These are phyloP conservation scores for Opeltia flavorubescens DNA, from an alignment of 495 filamentous ascomycete species.

Conservation along the genomic window DNA sequence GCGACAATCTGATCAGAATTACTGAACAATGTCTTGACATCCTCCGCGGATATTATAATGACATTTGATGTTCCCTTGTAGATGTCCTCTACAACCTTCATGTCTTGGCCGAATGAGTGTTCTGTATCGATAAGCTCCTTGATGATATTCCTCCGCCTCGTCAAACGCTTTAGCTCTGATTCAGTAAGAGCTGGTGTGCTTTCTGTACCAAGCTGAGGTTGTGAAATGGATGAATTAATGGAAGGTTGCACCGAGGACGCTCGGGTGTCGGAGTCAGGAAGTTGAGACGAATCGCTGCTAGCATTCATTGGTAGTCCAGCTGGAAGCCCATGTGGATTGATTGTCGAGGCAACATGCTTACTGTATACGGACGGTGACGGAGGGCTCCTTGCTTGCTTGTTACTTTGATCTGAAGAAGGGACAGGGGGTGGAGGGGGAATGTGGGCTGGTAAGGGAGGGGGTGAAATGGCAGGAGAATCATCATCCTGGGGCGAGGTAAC, in stretches of 20 bases:
- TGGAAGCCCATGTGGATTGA: constrained; percentile 14
- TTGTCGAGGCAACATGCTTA: constrained; percentile 23
- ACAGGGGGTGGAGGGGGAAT: constrained; percentile 24
- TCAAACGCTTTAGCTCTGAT: constrained; percentile 42
- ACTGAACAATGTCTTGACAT: constrained; percentile 75
- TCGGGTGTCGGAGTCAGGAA: constrained; percentile 22
- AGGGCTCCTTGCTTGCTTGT: constrained; percentile 9
- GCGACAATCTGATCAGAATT: constrained; percentile 77
- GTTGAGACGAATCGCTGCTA: constrained; percentile 21
- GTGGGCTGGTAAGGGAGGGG: constrained; percentile 25
- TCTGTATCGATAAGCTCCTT: constrained; percentile 90
- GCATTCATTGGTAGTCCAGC: constrained; percentile 41
- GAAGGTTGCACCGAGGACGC: constrained; percentile 11
- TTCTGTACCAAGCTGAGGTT: constrained; percentile 23
- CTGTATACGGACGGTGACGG: constrained; percentile 26
- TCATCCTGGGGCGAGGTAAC: constrained; percentile 20
- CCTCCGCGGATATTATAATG: constrained; percentile 62
- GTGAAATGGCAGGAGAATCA: constrained; percentile 16
- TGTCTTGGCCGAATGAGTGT: constrained; percentile 70
- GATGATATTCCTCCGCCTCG: constrained; percentile 62
- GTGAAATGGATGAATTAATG: constrained; percentile 27
- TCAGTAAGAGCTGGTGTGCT: constrained; percentile 23
- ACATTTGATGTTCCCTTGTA: constrained; percentile 90
- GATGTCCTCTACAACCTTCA: constrained; percentile 92
- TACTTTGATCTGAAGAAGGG: constrained; percentile 6